Evolutionary conservation across 352 stramenopile species (phyloP).

Genomic region (Phytophthora syringae): DNA sequence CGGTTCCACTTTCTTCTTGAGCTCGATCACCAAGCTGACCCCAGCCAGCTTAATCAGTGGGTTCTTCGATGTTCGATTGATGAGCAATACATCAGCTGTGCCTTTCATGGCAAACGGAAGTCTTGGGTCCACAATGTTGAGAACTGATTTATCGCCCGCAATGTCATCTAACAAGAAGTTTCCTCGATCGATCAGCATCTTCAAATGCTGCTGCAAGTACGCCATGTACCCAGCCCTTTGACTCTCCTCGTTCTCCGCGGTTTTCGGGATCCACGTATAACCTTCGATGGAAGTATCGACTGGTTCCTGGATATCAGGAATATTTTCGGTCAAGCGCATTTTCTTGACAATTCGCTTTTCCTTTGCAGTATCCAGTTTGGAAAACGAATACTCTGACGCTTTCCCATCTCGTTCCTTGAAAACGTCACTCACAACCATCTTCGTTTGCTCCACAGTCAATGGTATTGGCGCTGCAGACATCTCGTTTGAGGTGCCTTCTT

Average conservation of each 20-base stretch:
- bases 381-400: background rate
- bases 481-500: background rate
- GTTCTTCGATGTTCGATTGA: constrained; percentile 37
- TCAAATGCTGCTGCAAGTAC: constrained; percentile 40
- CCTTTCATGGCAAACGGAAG: constrained; percentile 40
- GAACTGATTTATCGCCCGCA: constrained; percentile 22
- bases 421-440: background rate
- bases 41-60: constrained; percentile 33
- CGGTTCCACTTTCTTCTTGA: constrained; percentile 29
- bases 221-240: constrained; percentile 35
- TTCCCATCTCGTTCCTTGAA: constrained; percentile 1
- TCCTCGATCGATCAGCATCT: constrained; percentile 31
- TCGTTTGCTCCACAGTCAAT: background rate
- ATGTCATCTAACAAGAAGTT: constrained; percentile 30
- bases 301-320: constrained; percentile 31
- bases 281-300: constrained; percentile 30
- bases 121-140: constrained; percentile 31
- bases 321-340: constrained; percentile 21
- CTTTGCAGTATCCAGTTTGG: background rate
- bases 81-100: constrained; percentile 38
- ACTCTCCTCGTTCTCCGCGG: constrained; percentile 15
- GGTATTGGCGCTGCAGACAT: background rate
- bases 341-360: constrained; percentile 13
- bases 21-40: constrained; percentile 34
- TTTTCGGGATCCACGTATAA: constrained; percentile 28